These are phyloP conservation scores for Xylariaceae sp. DNA, from an alignment of 2,329 filamentous ascomycete species.

Conservation along the genomic window DNA sequence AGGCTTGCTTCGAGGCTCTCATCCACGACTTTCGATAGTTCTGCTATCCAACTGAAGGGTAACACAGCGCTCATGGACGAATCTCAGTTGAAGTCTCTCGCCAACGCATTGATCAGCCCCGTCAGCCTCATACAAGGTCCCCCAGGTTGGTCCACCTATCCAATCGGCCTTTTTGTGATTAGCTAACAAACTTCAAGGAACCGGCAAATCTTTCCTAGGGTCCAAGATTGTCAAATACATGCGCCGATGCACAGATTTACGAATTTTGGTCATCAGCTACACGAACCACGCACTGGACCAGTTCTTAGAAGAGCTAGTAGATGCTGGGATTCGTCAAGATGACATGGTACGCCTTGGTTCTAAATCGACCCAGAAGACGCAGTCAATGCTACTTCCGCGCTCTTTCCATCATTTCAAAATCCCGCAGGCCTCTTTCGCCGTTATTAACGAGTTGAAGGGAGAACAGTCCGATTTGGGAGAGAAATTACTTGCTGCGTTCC, in stretches of 20 bases:
- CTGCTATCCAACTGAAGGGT: too few relatives aligned
- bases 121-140: constrained; percentile 66
- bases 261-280: constrained; percentile 59
- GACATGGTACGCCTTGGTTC: constrained; percentile 59
- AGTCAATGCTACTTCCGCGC: too few relatives aligned
- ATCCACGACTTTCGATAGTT: too few relatives aligned
- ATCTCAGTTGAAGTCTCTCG: constrained; percentile 52
- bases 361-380: constrained; percentile 20
- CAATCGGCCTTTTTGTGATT: not conserved
- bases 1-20: too few relatives aligned
- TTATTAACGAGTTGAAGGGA: constrained; percentile 36
- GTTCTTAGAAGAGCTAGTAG: constrained; percentile 58
- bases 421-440: constrained; percentile 39
- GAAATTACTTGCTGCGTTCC: constrained; percentile 14
- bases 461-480: constrained; percentile 26
- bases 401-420: too few relatives aligned
- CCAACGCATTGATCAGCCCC: constrained; percentile 43
- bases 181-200: constrained; percentile 40
- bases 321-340: constrained; percentile 46
- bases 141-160: constrained; percentile 46
- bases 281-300: constrained; percentile 64
- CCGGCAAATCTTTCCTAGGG: constrained; percentile 70
- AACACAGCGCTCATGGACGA: constrained; percentile 11
- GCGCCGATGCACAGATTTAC: constrained; percentile 39
- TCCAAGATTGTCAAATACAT: constrained; percentile 55